Conservation (phyloP, 805 yeast species). For the Starmerella bombicola region DNA sequence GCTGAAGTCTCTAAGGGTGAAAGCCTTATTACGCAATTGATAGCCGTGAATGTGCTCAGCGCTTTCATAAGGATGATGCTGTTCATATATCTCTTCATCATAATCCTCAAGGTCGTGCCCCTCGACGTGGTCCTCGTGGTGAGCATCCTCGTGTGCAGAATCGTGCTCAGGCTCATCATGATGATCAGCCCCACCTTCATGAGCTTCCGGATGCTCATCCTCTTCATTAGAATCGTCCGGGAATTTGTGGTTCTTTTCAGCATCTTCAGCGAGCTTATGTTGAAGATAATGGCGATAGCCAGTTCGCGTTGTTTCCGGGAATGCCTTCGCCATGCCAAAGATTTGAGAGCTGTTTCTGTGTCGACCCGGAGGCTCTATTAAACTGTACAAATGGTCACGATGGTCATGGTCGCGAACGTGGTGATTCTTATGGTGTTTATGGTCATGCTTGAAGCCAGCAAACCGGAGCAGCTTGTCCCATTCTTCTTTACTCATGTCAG, state of each 20-base stretch:
- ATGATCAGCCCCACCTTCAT: neutral
- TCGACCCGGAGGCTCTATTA: conserved; percentile 9
- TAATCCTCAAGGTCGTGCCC: no score
- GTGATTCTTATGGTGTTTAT: no score
- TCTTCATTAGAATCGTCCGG: no score
- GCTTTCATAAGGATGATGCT: no score
- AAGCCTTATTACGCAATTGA: neutral
- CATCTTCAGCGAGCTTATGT: neutral
- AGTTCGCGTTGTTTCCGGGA: conserved; percentile 7
- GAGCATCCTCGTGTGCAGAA: no score
- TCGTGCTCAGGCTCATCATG: neutral
- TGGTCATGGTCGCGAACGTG: neutral
- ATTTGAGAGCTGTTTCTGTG: neutral
- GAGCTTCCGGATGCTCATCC: neutral
- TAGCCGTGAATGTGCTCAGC: neutral
- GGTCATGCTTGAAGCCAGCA: no score
- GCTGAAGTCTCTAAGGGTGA: conserved; percentile 2
- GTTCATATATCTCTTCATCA: no score
- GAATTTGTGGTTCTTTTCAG: no score
- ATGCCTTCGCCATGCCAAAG: conserved; percentile 9
- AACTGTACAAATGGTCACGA: conserved; percentile 5
- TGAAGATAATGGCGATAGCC: conserved; percentile 5
- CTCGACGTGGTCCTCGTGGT: no score
- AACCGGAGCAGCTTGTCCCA: no score
- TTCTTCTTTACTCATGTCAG: no score